Evolutionary conservation across 2,329 filamentous ascomycete genomes (phyloP).

Genomic region (Lecanoromycetidae sp.): DNA sequence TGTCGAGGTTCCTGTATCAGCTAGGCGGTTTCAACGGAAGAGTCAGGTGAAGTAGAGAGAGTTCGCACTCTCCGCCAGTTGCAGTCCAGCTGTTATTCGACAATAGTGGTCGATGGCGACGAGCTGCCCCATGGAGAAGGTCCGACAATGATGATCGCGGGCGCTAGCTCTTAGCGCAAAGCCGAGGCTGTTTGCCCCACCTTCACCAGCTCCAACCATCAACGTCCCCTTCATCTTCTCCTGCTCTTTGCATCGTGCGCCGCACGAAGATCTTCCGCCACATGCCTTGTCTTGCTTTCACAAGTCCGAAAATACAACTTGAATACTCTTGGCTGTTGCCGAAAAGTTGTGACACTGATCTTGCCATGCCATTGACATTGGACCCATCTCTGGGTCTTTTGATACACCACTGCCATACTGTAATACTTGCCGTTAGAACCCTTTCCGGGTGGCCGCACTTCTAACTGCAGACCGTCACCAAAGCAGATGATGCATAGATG

Average conservation of each 20-base stretch:
- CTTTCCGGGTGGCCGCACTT: too few species aligned
- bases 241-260: constrained; percentile 2
- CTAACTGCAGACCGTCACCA: too few species aligned
- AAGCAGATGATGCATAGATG: too few species aligned
- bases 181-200: not conserved
- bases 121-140: constrained; percentile 3
- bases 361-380: too few species aligned
- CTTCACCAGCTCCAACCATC: not conserved
- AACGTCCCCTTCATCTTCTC: not conserved
- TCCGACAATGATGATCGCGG: not conserved
- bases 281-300: too few species aligned
- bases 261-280: too few species aligned
- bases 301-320: too few species aligned
- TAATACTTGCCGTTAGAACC: too few species aligned
- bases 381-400: too few species aligned
- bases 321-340: too few species aligned
- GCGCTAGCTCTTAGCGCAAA: not conserved
- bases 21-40: not conserved
- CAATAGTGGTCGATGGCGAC: not conserved
- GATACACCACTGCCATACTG: too few species aligned
- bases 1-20: not conserved
- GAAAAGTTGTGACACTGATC: too few species aligned
- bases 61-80: not conserved
- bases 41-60: constrained; percentile 1
- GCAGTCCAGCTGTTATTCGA: not conserved